Conservation (phyloP, 129 eudicot genomes). For the Ambrosia trifida region DNA sequence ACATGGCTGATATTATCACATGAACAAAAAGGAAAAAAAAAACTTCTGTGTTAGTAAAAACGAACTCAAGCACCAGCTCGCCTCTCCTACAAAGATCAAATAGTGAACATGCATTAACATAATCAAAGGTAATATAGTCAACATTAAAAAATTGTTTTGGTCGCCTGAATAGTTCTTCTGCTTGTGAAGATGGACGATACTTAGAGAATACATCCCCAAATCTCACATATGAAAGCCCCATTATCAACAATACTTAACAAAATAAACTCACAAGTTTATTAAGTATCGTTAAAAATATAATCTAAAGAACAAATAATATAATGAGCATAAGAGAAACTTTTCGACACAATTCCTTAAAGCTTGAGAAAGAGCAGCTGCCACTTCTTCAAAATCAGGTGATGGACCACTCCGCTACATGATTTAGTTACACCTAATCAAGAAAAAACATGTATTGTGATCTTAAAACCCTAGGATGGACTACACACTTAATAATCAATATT, state of each 20-base stretch:
- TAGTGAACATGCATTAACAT: not conserved
- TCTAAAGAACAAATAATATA: not conserved
- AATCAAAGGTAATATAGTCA: not conserved
- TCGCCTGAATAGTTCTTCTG: constrained; percentile 89
- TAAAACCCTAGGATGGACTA: too few relatives aligned
- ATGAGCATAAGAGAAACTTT: constrained; percentile 51
- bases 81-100: constrained; percentile 68
- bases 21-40: constrained; percentile 88
- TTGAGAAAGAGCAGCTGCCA: constrained; percentile 89
- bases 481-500: too few relatives aligned
- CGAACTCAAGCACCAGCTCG: constrained; percentile 80
- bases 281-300: not conserved
- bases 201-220: constrained; percentile 91
- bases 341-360: constrained; percentile 86
- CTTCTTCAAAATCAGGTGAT: too few relatives aligned
- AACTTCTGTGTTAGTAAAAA: constrained; percentile 85
- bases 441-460: too few relatives aligned
- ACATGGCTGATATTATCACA: constrained; percentile 87
- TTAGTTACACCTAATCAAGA: too few relatives aligned
- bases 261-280: not conserved
- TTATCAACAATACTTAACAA: constrained; percentile 28
- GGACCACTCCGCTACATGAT: too few relatives aligned
- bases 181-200: constrained; percentile 72
- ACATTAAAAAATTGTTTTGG: not conserved
- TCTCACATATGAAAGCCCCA: constrained; percentile 79